Evolutionary conservation across 2,329 filamentous ascomycete species (phyloP), one percentile per base, ranked within the genome.

Genomic region (Mycocentrospora acerina): DNA sequence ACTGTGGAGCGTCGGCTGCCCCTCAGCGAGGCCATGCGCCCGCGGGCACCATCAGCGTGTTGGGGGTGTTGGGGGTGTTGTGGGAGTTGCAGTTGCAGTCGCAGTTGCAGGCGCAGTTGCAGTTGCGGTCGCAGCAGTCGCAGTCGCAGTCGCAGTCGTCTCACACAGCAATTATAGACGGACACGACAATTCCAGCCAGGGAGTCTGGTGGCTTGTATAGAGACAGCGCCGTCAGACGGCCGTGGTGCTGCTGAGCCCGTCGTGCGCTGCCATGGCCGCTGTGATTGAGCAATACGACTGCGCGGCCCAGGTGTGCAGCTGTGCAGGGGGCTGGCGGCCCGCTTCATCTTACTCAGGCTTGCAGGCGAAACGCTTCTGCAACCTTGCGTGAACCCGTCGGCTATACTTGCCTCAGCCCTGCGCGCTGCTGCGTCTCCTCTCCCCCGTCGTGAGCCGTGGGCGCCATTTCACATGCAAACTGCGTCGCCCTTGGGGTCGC

Each of bases 21-120:
- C 62, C 60, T 61, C 59, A 62, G 55, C 56, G 62, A 64, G 62
- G 63, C 60, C 50, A 51, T 44, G 49, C 32, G 37, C 51, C 40
- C 42, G 42, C 44, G 50, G 45, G 35, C 49, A 57, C 56, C 60
- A 67, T 65, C 15, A 29, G 8, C 14, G 18, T 34, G 18, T 35
- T 18, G 29, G 22, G 35, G 33, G 42, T 13, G n/a, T n/a, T n/a
- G n/a, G n/a, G n/a, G n/a, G n/a, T n/a, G n/a, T n/a, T n/a, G n/a
- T n/a, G n/a, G n/a, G n/a, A n/a, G n/a, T n/a, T n/a, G n/a, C n/a
- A n/a, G n/a, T n/a, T n/a, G n/a, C n/a, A n/a, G n/a, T n/a, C n/a
- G n/a, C n/a, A n/a, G n/a, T n/a, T n/a, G n/a, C n/a, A n/a, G n/a
- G n/a, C n/a, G n/a, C n/a, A n/a, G n/a, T n/a, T n/a, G n/a, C n/a